phyloP scores from a whole-genome alignment of 2,329 filamentous ascomycete genomes.

The Chrysosporium queenslandicum region DNA sequence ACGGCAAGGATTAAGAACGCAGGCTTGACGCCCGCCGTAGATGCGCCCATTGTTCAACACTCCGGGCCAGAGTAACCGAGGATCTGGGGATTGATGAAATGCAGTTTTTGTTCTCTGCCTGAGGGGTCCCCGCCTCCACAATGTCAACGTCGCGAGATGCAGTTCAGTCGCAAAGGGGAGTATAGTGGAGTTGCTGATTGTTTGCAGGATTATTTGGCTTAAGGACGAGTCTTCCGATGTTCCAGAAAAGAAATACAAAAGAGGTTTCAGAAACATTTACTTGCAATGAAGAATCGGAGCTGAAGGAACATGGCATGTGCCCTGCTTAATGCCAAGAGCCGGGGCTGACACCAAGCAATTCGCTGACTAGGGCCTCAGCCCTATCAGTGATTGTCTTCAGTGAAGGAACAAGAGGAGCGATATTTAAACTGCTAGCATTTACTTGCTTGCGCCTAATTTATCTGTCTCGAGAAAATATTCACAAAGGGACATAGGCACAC shows the following conservation, averaged over 20 bases:
- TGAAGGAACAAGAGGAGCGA: neutral
- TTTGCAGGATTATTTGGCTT: too few species aligned
- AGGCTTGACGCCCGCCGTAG: constrained; percentile 4
- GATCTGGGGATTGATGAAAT: neutral
- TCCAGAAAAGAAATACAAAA: too few species aligned
- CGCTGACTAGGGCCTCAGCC: neutral
- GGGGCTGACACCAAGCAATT: neutral
- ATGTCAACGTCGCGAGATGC: too few species aligned
- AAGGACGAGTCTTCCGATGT: too few species aligned
- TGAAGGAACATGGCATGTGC: neutral
- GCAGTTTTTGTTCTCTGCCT: neutral
- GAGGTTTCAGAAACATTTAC: too few species aligned
- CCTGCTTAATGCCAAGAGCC: neutral
- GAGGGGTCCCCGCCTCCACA: neutral
- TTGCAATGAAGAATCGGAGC: neutral
- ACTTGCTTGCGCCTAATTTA: neutral
- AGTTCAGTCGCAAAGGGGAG: too few species aligned
- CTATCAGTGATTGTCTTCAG: neutral
- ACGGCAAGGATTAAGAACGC: constrained; percentile 4
- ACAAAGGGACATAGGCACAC: neutral
- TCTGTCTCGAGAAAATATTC: neutral
- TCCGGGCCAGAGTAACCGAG: neutral
- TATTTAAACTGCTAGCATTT: neutral
- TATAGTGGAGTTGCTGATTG: too few species aligned
- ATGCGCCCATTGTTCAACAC: constrained; percentile 5